phyloP scores from a whole-genome alignment of 305 asterid species.

The Solanum hybrid region DNA sequence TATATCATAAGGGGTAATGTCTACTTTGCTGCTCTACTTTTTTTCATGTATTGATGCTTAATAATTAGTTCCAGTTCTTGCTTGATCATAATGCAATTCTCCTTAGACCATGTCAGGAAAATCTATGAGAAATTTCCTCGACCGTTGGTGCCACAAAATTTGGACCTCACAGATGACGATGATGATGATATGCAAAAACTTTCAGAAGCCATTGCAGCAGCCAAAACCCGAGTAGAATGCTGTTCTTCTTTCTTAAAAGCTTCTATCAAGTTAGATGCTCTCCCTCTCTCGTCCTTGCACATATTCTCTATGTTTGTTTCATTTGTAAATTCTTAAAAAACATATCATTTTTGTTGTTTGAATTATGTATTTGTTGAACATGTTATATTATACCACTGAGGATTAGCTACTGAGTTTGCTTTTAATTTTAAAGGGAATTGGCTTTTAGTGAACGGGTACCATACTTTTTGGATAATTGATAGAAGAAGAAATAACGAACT shows the following conservation, averaged over 20 bases:
- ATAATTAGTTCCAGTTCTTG: neutral
- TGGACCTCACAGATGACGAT: constrained; percentile 69
- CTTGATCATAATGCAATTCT: constrained; percentile 18
- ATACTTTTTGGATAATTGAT: neutral
- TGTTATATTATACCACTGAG: neutral
- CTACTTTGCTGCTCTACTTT: neutral
- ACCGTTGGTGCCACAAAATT: constrained; percentile 71
- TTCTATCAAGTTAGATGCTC: constrained; percentile 55
- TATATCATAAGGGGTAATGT: neutral
- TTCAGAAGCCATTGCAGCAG: constrained; percentile 86
- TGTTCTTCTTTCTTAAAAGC: constrained; percentile 82
- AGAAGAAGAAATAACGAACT: neutral
- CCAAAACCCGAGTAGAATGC: constrained; percentile 77
- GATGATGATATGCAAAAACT: constrained; percentile 84
- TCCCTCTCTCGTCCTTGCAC: constrained; percentile 6
- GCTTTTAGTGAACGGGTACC: neutral
- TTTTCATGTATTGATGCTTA: neutral
- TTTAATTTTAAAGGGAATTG: neutral
- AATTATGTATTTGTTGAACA: neutral
- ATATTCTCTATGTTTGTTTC: constrained; percentile 7
- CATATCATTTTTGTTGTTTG: neutral
- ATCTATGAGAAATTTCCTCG: constrained; percentile 73
- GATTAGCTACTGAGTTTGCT: neutral
- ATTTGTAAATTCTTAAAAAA: neutral
- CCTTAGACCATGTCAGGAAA: constrained; percentile 65